phyloP scores from a whole-genome alignment of 164 flowering plant species.

The Magnolia changhungtana region DNA sequence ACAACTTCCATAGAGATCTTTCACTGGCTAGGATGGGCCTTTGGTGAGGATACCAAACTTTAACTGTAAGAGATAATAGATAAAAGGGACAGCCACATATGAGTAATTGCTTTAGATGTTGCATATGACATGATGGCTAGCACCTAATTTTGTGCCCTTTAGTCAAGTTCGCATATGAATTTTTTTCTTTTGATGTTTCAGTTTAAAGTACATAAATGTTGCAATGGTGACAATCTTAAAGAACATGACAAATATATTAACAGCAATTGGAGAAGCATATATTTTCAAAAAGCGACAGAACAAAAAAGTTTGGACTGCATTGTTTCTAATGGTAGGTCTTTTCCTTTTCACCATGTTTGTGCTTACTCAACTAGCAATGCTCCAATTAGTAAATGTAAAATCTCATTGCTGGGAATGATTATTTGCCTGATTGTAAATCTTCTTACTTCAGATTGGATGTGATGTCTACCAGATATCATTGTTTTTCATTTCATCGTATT shows the following conservation, averaged over 20 bases:
- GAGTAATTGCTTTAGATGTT: neutral
- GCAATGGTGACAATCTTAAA: conserved; percentile 92
- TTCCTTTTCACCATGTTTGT: neutral
- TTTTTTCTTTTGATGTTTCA: conserved; percentile 29
- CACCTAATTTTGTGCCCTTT: neutral
- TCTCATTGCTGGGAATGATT: neutral
- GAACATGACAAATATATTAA: conserved; percentile 75
- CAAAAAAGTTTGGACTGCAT: conserved; percentile 81
- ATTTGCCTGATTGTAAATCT: neutral
- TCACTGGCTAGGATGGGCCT: neutral
- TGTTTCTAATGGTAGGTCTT: conserved; percentile 65
- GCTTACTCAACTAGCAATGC: neutral
- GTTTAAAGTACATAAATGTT: conserved; percentile 74
- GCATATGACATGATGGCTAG: neutral
- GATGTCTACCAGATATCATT: neutral
- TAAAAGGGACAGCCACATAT: neutral
- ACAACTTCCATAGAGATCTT: neutral
- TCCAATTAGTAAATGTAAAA: too few relatives aligned
- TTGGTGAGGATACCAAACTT: neutral
- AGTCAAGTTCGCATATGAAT: neutral
- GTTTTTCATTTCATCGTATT: neutral
- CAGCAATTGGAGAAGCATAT: conserved; percentile 73
- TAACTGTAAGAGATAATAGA: neutral
- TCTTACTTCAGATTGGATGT: neutral
- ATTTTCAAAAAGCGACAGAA: conserved; percentile 65